phyloP scores from a whole-genome alignment of 345 rosid species.

The Ceriops zippeliana region DNA sequence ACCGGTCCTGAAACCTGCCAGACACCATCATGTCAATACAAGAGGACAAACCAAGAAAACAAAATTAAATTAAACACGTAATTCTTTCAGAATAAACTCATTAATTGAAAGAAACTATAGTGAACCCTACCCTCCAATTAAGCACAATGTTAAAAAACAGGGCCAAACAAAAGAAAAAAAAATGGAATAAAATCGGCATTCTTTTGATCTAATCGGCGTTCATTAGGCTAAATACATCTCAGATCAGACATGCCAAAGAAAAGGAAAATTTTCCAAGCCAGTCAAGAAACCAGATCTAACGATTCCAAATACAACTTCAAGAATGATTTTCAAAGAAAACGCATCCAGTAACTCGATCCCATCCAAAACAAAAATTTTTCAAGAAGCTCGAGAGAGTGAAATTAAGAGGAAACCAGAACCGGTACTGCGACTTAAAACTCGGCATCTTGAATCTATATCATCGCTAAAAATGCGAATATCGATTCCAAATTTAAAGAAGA shows the following conservation, averaged over 20 bases:
- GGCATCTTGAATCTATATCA: background rate
- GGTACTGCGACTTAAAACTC: background rate
- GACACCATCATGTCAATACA: conserved; percentile 1
- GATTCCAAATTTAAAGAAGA: background rate
- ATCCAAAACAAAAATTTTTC: background rate
- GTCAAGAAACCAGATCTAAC: background rate
- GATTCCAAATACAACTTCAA: background rate
- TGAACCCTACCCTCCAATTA: too few relatives aligned
- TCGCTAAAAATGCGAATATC: background rate
- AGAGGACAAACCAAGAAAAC: background rate
- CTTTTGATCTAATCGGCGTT: too few relatives aligned
- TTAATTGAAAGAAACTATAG: too few relatives aligned
- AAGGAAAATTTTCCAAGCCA: background rate
- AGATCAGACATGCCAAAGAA: too few relatives aligned
- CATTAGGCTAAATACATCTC: too few relatives aligned
- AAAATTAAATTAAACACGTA: too few relatives aligned
- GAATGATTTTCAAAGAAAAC: too few relatives aligned
- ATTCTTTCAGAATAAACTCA: too few relatives aligned
- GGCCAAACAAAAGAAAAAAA: too few relatives aligned
- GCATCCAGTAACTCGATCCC: background rate
- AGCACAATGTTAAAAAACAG: too few relatives aligned
- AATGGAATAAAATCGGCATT: too few relatives aligned
- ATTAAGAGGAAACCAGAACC: background rate
- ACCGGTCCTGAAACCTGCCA: conserved; percentile 97
- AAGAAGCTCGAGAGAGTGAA: background rate